Base-by-base conservation (phyloP, 352 stramenopile species). In the Globisporangium splendens region DNA sequence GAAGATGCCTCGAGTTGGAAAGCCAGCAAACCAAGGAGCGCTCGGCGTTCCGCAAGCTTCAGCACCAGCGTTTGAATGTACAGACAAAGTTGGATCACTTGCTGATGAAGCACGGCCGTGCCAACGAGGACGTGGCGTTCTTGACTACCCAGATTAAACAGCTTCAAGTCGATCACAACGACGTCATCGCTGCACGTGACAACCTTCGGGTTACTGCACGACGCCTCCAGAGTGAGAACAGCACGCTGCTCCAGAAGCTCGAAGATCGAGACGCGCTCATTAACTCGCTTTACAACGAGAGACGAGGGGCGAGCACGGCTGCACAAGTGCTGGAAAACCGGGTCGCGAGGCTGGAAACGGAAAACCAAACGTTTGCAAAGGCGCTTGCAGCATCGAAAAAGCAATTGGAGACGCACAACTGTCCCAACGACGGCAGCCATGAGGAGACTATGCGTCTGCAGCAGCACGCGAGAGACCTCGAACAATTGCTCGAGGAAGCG, bases 1-100 rank as follows among this genome's bases (percentile, higher is more conserved):
- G 73, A 1, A 64, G 70, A n/a, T 85, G 75, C 24, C 28, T 83
- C 20, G 72, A 83, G 46, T 56, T 88, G 21, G 72, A 72, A 18
- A 43, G 50, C 0, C 62, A 80, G 56, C 58, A 65, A 0, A 66
- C 66, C 12, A 63, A 69, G 3, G 62, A 75, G n/a, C 53, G 58
- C 15, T 52, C 61, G 22, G 50, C 66, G 39, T 64, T 14, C 39
- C 73, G 35, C 55, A 61, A 56, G 54, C 58, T 56, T 35, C 63
- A 46, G 54, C 67, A 15, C 44, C 73, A 42, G 46, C 54, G n/a
- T 28, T 24, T 80, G 18, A 55, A 69, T 1, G 60, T 70, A 21
- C 61, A 64, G 14, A 56, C 69, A 41, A 61, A 69, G 14, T 24
- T 75, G 8, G 31, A 66, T 10, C 28, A 10, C 28, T 35, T 35